phyloP scores from a whole-genome alignment of 352 stramenopile genomes.

The Salisapilia sapeloensis region DNA sequence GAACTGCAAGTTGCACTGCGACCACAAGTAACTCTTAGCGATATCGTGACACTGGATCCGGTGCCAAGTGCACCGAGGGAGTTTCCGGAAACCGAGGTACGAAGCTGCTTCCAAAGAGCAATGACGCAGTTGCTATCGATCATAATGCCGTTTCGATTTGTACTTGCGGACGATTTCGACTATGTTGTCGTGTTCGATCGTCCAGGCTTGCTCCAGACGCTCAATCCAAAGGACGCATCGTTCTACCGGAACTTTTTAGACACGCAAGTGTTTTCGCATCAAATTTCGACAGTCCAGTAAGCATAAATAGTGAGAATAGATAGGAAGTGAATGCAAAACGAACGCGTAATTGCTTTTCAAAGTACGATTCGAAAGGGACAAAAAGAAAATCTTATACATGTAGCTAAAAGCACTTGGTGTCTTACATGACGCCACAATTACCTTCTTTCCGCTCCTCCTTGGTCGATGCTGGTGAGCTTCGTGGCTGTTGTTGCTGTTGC shows the following conservation, averaged over 20 bases:
- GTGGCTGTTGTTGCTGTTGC: slow-evolving; percentile 5
- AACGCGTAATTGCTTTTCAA: no score
- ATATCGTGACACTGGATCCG: slow-evolving; percentile 45
- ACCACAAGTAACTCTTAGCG: slow-evolving; percentile 58
- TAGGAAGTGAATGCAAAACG: not conserved
- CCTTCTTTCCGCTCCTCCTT: not conserved
- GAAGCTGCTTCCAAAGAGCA: slow-evolving; percentile 31
- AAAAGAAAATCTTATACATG: not conserved
- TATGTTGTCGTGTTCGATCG: slow-evolving; percentile 77
- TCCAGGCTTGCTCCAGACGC: slow-evolving; percentile 34
- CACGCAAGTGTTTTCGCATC: slow-evolving; percentile 74
- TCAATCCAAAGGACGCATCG: slow-evolving; percentile 25
- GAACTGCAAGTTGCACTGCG: slow-evolving; percentile 47
- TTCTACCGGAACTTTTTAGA: slow-evolving; percentile 74
- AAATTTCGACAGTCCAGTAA: slow-evolving; percentile 50
- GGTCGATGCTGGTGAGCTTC: slow-evolving; percentile 3
- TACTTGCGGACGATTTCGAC: slow-evolving; percentile 77
- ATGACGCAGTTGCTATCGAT: slow-evolving; percentile 29
- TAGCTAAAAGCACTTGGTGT: slow-evolving; percentile 1
- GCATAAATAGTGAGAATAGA: not conserved
- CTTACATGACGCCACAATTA: slow-evolving; percentile 8
- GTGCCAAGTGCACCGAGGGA: slow-evolving; percentile 6
- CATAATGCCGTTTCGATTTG: slow-evolving; percentile 67
- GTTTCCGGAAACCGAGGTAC: slow-evolving; percentile 43
- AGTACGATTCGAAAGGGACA: slow-evolving; percentile 5